Base-by-base conservation (phyloP, 2,329 filamentous ascomycete species). In the Epichloe hybrida region DNA sequence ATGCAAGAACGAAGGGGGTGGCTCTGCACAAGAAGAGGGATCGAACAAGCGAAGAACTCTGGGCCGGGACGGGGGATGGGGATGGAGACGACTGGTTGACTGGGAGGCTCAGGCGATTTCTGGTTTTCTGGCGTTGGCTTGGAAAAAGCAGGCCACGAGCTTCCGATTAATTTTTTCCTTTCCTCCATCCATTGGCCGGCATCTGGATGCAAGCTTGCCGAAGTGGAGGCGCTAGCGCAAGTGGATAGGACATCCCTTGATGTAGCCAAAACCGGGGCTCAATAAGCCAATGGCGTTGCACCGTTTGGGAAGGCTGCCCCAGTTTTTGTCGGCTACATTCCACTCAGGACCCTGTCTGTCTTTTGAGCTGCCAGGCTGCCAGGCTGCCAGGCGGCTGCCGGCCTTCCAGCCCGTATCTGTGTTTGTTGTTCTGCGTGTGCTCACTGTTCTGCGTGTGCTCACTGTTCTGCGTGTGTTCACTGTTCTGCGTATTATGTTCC, bases 131-230 rank as follows among this genome's bases (percentile, higher is more conserved):
- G 56, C 58, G 56, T 57, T 57, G 59, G 58, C 57, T 51, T 56
- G 57, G 54, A 57, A 54, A 54, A 52, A 46, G 55, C 52, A 58
- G 56, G 56, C 56, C 63, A 65, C 62, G 57, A 65, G 47, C 62
- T 66, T 63, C 64, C 66, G 55, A 51, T 31, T 23, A 61, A 64
- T 59, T 63, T 66, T 66, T 66, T 64, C 65, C 64, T 61, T 60
- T 58, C 57, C 61, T 62, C 61, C 57, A 60, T 56, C 55, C 15
- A 68, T 68, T 68, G 66, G 66, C 51, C 57, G 55, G 57, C 46
- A 55, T 52, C 55, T 62, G 57, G 55, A 53, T 61, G 59, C 65
- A 61, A 62, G 64, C 61, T 56, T 67, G 59, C 62, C 62, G 58
- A 58, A 59, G 64, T 63, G 66, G 66, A 56, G 12, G 53, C 49